phyloP scores from a whole-genome alignment of 768 basidiomycete species.

The Podaxis pistillaris region DNA sequence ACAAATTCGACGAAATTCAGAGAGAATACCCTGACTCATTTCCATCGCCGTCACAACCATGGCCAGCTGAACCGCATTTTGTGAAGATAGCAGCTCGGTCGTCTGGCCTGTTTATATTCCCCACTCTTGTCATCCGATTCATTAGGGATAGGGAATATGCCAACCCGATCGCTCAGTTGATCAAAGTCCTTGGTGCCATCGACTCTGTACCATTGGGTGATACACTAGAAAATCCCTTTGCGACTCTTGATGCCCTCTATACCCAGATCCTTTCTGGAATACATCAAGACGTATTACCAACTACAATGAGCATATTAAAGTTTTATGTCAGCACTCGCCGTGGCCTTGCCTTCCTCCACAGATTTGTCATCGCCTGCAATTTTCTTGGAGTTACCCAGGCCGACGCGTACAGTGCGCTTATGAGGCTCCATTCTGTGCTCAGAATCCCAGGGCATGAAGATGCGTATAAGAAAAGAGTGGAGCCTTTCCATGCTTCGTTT shows the following conservation, averaged over 20 bases:
- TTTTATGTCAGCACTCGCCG: not conserved
- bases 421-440: not conserved
- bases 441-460: not conserved
- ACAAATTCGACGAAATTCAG: slow-evolving; percentile 15
- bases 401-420: not conserved
- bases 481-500: not conserved
- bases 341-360: too few relatives aligned
- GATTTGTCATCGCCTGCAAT: not conserved
- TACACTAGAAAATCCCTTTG: not conserved
- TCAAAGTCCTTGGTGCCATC: slow-evolving; percentile 3
- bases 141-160: slow-evolving; percentile 13
- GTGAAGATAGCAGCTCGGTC: slow-evolving; percentile 19
- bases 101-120: slow-evolving; percentile 26
- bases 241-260: slow-evolving; percentile 11
- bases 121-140: slow-evolving; percentile 21
- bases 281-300: not conserved
- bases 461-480: too few relatives aligned
- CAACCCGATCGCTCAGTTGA: slow-evolving; percentile 1
- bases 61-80: slow-evolving; percentile 19
- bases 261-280: not conserved
- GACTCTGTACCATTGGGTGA: not conserved
- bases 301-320: not conserved
- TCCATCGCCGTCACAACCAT: slow-evolving; percentile 11
- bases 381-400: not conserved
- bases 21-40: not conserved